These are phyloP conservation scores for Metarhizium anisopliae DNA, from an alignment of 2,329 filamentous ascomycete species.

Conservation along the genomic window DNA sequence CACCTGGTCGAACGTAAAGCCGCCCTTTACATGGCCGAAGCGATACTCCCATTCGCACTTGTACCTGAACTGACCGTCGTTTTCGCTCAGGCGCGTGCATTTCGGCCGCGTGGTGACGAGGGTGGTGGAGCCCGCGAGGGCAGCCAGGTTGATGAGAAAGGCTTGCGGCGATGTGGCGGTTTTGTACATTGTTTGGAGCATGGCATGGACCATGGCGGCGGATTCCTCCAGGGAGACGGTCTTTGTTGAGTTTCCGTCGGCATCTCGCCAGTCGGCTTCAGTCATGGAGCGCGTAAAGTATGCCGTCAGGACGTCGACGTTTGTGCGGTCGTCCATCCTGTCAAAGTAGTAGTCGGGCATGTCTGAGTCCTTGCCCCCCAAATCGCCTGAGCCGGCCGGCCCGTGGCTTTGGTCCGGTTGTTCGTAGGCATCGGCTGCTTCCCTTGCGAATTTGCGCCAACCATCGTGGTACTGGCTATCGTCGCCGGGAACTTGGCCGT, in stretches of 20 bases:
- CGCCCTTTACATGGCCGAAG: conserved; percentile 42
- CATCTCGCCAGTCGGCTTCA: conserved; percentile 42
- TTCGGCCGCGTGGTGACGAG: conserved; percentile 35
- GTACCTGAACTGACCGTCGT: conserved; percentile 35
- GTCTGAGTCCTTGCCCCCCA: conserved; percentile 1
- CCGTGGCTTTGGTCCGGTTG: neutral
- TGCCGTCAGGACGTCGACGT: conserved; percentile 47
- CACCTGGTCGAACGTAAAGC: conserved; percentile 42
- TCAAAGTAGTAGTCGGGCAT: conserved; percentile 25
- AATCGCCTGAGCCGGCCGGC: neutral
- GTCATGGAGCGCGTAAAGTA: conserved; percentile 44
- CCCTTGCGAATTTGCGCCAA: conserved; percentile 14
- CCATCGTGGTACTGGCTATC: conserved; percentile 5
- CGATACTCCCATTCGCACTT: conserved; percentile 45
- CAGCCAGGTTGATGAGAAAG: conserved; percentile 51
- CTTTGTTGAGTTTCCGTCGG: conserved; percentile 31
- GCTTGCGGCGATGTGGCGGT: conserved; percentile 42
- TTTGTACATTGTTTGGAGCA: conserved; percentile 43
- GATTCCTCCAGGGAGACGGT: conserved; percentile 43
- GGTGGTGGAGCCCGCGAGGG: conserved; percentile 43
- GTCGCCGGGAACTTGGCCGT: neutral
- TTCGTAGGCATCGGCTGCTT: conserved; percentile 12
- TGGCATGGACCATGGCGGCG: conserved; percentile 40
- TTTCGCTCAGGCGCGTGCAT: conserved; percentile 34
- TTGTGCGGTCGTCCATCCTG: conserved; percentile 37